Percentiles rank a stretch among this genome's conserved stretches.
These are phyloP conservation scores for Colletotrichum graminicola DNA, from an alignment of 2,329 filamentous ascomycete species.

Conservation along the genomic window DNA sequence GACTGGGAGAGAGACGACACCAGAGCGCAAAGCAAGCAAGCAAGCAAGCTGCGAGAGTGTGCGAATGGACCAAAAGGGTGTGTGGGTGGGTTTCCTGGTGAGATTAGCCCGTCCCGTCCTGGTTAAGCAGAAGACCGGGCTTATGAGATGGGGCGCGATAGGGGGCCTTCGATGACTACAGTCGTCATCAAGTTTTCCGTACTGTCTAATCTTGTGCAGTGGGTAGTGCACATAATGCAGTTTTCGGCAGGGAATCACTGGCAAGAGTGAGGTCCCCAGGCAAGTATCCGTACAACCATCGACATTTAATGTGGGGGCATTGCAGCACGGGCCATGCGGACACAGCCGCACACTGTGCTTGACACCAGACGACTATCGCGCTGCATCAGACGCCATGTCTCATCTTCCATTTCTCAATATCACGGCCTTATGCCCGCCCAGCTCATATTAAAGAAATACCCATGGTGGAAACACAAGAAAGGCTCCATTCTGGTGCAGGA, in stretches of 20 bases:
- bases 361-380: conserved; percentile 39
- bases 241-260: conserved; percentile 13
- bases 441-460: conserved; percentile 42
- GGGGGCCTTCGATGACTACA: conserved; percentile 45
- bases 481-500: conserved; percentile 33
- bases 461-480: conserved; percentile 40
- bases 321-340: conserved; percentile 13
- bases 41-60: neutral
- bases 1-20: conserved; percentile 15
- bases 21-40: neutral
- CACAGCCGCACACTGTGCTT: conserved; percentile 26
- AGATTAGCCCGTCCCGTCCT: conserved; percentile 56
- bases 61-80: conserved; percentile 45
- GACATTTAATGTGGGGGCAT: conserved; percentile 7
- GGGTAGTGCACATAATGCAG: conserved; percentile 26
- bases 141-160: conserved; percentile 48
- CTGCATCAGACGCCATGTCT: conserved; percentile 41
- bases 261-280: conserved; percentile 18
- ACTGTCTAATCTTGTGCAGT: conserved; percentile 16
- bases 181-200: fast-evolving
- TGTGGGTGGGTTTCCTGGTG: conserved; percentile 55
- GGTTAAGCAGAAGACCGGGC: conserved; percentile 39
- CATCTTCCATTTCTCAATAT: conserved; percentile 37
- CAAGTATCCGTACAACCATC: conserved; percentile 4
- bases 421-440: conserved; percentile 25